Conservation (phyloP, 176 grass and related monocot genomes). For the Saccharum spontaneum region DNA sequence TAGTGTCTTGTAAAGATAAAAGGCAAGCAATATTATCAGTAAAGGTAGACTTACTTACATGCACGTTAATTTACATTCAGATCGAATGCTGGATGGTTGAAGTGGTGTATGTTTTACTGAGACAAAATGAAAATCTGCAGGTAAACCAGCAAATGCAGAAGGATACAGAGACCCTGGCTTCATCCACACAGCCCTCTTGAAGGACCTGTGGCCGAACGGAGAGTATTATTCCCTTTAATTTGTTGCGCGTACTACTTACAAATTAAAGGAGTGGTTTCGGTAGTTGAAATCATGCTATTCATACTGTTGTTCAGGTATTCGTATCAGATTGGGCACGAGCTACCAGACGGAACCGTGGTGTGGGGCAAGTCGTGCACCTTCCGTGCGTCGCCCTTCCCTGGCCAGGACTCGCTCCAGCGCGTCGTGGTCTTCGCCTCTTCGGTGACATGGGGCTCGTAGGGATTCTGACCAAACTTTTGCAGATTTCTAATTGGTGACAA, state of each 20-base stretch:
- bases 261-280: neutral
- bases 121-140: neutral
- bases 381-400: constrained; percentile 66
- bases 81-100: neutral
- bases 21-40: no score
- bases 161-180: constrained; percentile 88
- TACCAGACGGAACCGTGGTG: constrained; percentile 52
- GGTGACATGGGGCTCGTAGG: constrained; percentile 73
- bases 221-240: constrained; percentile 33
- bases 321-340: constrained; percentile 66
- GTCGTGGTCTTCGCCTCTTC: constrained; percentile 51
- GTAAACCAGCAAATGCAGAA: constrained; percentile 63
- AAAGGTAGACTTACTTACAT: neutral
- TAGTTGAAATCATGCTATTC: neutral
- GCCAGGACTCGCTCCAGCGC: constrained; percentile 71
- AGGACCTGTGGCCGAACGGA: constrained; percentile 83
- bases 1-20: no score
- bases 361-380: constrained; percentile 69
- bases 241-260: no score
- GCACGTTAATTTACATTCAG: neutral
- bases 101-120: neutral
- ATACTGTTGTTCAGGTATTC: constrained; percentile 45
- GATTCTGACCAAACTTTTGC: neutral
- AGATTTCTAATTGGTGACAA: neutral
- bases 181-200: constrained; percentile 81